Evolutionary conservation across 2,329 filamentous ascomycete species (phyloP).

Genomic region (Cytospora schulzeri): DNA sequence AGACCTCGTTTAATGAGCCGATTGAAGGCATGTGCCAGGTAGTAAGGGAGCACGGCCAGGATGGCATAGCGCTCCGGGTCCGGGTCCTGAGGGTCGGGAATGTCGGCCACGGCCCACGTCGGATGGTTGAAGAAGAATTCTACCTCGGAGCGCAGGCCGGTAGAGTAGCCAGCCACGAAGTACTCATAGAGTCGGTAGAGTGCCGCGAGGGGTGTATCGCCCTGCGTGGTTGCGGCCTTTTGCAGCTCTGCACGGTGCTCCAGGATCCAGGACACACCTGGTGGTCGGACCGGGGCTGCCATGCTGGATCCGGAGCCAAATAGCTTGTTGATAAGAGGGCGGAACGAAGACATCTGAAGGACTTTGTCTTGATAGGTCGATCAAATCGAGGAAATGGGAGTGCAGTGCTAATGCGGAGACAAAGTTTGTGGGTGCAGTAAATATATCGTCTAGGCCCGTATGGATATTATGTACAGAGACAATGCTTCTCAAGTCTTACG

Average conservation of each 20-base stretch:
- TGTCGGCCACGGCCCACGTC: constrained; percentile 1
- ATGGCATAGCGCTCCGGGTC: constrained; percentile 8
- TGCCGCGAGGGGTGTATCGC: constrained; percentile 3
- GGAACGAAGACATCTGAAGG: too few species aligned
- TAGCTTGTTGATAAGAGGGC: too few species aligned
- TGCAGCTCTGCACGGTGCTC: constrained; percentile 3
- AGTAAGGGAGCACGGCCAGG: constrained; percentile 1
- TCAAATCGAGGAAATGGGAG: too few species aligned
- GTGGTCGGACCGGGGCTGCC: not conserved
- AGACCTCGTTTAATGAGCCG: constrained; percentile 6
- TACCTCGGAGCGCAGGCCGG: not conserved
- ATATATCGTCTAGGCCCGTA: too few species aligned
- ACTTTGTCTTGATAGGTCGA: too few species aligned
- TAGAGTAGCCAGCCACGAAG: not conserved
- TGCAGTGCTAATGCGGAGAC: too few species aligned
- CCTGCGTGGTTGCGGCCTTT: not conserved
- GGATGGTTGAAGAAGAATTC: constrained; percentile 11
- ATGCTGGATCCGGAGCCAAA: too few species aligned
- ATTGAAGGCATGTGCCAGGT: constrained; percentile 6
- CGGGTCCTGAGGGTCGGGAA: constrained; percentile 2
- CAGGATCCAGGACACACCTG: constrained; percentile 7
- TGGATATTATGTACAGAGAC: too few species aligned
- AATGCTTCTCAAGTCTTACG: too few species aligned
- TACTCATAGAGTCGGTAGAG: constrained; percentile 4
- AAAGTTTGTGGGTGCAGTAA: too few species aligned